These are phyloP conservation scores for Chrysanthemum lavandulifolium DNA, from an alignment of 129 eudicot genomes.

Conservation along the genomic window DNA sequence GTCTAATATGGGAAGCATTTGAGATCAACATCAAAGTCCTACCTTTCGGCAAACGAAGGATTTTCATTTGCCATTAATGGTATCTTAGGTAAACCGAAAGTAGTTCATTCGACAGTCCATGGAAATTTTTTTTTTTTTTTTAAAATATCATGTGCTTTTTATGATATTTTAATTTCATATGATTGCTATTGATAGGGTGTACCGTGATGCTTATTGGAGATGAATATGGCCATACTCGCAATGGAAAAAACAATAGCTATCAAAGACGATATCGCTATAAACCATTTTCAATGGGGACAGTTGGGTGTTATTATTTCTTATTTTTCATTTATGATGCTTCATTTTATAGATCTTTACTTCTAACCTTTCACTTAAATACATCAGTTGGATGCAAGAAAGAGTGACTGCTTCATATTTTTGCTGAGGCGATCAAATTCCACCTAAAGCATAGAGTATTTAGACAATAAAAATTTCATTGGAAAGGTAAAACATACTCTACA, in stretches of 20 bases:
- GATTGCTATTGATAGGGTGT: slow-evolving; percentile 45
- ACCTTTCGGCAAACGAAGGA: no score
- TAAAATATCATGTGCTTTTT: not conserved
- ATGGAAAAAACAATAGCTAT: slow-evolving; percentile 87
- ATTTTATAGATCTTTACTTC: slow-evolving; percentile 1
- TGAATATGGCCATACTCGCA: slow-evolving; percentile 92
- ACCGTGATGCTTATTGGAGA: slow-evolving; percentile 99
- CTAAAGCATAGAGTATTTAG: slow-evolving; percentile 46
- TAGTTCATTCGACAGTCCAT: no score
- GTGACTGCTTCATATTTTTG: slow-evolving; percentile 70
- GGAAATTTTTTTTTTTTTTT: no score
- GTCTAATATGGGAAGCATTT: no score
- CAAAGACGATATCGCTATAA: slow-evolving; percentile 75
- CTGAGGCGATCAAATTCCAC: slow-evolving; percentile 79
- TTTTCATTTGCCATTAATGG: no score
- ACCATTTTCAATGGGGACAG: slow-evolving; percentile 88
- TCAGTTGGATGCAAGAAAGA: slow-evolving; percentile 67
- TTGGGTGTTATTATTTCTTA: slow-evolving; percentile 34
- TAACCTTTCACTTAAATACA: slow-evolving; percentile 22
- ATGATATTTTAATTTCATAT: slow-evolving; percentile 1
- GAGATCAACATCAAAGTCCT: no score
- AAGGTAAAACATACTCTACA: slow-evolving; percentile 41
- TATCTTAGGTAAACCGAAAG: slow-evolving; percentile 62
- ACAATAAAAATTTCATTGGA: slow-evolving; percentile 64
- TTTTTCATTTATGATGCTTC: not conserved